Conservation (phyloP, 768 basidiomycete genomes). For the Erythrobasidium yunnanense region DNA sequence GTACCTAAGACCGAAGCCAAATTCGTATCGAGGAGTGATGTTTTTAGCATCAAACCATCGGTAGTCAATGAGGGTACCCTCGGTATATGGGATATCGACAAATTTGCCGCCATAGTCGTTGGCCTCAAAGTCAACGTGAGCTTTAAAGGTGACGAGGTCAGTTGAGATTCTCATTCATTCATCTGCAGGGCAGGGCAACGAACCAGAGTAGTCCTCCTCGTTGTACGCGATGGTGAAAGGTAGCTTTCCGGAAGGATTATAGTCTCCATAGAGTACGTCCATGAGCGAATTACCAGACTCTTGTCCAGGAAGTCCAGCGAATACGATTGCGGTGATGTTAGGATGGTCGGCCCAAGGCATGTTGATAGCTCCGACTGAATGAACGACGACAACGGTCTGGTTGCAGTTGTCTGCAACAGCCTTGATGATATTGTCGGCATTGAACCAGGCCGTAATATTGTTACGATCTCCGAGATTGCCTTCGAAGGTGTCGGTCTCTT, state of each 20-base stretch:
- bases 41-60: constrained; percentile 41
- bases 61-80: constrained; percentile 37
- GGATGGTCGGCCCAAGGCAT: constrained; percentile 34
- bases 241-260: constrained; percentile 53
- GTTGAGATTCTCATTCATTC: not conserved
- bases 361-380: constrained; percentile 2
- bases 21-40: constrained; percentile 41
- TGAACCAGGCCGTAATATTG: not conserved
- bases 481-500: not conserved
- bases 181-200: not conserved
- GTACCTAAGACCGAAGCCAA: constrained; percentile 40
- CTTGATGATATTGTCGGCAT: not conserved
- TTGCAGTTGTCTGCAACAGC: not conserved
- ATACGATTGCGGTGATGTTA: constrained; percentile 34
- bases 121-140: not conserved
- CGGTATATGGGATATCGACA: constrained; percentile 33
- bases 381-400: constrained; percentile 18
- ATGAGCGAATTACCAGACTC: constrained; percentile 39
- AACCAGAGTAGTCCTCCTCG: not conserved
- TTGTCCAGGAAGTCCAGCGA: constrained; percentile 20
- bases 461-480: not conserved
- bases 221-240: constrained; percentile 37
- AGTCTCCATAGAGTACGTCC: constrained; percentile 50
- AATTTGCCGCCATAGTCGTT: not conserved
- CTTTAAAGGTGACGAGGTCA: not conserved